Conservation (phyloP, 805 yeast species). For the Tetrapisispora taiwanensis region DNA sequence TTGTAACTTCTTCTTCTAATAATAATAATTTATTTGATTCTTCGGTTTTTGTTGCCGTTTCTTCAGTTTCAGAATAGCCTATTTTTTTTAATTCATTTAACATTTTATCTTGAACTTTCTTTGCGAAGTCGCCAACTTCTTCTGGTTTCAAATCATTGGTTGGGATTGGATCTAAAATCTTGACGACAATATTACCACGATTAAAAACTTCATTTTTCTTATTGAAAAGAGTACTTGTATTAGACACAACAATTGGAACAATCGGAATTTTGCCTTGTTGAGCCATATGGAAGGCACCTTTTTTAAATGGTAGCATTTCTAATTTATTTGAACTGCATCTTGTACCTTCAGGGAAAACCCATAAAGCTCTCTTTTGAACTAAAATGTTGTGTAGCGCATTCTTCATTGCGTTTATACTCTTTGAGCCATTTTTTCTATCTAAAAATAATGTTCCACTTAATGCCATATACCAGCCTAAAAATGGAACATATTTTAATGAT, state of each 20-base stretch:
- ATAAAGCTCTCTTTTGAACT: constrained; percentile 58
- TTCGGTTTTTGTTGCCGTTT: not conserved
- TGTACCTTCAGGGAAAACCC: constrained; percentile 96
- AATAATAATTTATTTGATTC: not conserved
- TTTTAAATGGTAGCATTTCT: constrained; percentile 76
- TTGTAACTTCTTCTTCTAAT: not conserved
- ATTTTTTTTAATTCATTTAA: constrained; percentile 23
- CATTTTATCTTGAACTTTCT: constrained; percentile 51
- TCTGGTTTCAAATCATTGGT: constrained; percentile 65
- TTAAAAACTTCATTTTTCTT: constrained; percentile 52
- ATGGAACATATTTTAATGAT: constrained; percentile 75
- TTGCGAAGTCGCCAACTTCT: constrained; percentile 54
- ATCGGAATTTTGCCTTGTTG: constrained; percentile 84
- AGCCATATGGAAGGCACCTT: constrained; percentile 97
- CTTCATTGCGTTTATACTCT: constrained; percentile 66
- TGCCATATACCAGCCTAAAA: constrained; percentile 94
- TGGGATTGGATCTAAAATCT: constrained; percentile 70
- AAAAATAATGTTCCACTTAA: constrained; percentile 84
- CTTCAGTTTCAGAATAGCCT: constrained; percentile 28
- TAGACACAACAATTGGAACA: constrained; percentile 79
- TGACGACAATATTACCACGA: constrained; percentile 64
- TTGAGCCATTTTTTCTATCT: constrained; percentile 66
- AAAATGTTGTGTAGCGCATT: constrained; percentile 55
- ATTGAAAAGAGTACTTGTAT: constrained; percentile 66
- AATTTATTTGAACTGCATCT: constrained; percentile 68